A percentile compares a stretch with the other conserved stretches of the same genome.
phyloP scores from a whole-genome alignment of 1,139 yeast species.

The Sugiyamaella grinbergsii region DNA sequence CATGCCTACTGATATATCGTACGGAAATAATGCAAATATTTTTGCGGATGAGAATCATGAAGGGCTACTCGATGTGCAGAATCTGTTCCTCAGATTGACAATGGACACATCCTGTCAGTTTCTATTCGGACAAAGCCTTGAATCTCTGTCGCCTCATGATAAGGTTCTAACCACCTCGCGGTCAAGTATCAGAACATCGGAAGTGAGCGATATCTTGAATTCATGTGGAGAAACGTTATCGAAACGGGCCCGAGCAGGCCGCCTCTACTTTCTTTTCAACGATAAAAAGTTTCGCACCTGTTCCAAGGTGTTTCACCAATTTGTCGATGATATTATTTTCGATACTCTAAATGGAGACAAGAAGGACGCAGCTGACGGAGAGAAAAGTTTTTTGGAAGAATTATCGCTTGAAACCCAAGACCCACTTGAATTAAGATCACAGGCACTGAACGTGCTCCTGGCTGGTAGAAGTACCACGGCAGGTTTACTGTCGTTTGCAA shows the following conservation, averaged over 20 bases:
- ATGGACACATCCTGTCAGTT: slow-evolving; percentile 62
- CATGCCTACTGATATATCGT: background rate
- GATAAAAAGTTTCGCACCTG: slow-evolving; percentile 40
- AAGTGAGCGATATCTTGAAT: slow-evolving; percentile 24
- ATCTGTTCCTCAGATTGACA: slow-evolving; percentile 53
- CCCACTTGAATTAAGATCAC: slow-evolving; percentile 53
- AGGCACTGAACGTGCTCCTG: slow-evolving; percentile 53
- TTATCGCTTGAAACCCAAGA: slow-evolving; percentile 54
- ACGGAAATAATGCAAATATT: background rate
- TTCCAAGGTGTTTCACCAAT: slow-evolving; percentile 35
- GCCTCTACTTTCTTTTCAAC: slow-evolving; percentile 21
- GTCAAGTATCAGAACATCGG: slow-evolving; percentile 34
- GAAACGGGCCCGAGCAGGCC: slow-evolving; percentile 22
- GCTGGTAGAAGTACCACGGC: slow-evolving; percentile 66
- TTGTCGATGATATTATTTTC: slow-evolving; percentile 41
- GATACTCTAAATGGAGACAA: slow-evolving; percentile 32
- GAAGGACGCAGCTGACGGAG: slow-evolving; percentile 4
- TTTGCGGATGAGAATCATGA: background rate
- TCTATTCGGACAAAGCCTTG: slow-evolving; percentile 57
- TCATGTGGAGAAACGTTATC: slow-evolving; percentile 47
- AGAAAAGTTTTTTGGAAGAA: slow-evolving; percentile 48
- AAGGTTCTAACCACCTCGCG: slow-evolving; percentile 43
- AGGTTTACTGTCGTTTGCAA: slow-evolving; percentile 51
- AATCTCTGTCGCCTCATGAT: slow-evolving; percentile 12
- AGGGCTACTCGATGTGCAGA: slow-evolving; percentile 43